A percentile compares a stretch with the other conserved stretches of the same genome.
Evolutionary conservation across 106 monocot genomes (phyloP).

Genomic region (Acanthochlamys bracteata): DNA sequence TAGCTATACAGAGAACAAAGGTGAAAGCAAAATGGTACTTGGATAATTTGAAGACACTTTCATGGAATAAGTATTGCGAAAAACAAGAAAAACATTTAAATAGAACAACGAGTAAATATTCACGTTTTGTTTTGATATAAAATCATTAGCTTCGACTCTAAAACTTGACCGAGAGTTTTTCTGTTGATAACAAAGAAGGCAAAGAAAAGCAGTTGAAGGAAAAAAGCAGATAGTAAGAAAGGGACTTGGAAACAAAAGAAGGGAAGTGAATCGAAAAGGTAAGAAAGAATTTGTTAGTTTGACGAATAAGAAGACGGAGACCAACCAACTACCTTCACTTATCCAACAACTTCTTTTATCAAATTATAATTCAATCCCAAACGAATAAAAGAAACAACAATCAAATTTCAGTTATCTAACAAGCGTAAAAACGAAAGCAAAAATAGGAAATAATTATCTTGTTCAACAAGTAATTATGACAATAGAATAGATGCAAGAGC

Average conservation of each 20-base stretch:
- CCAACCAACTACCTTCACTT: conserved; percentile 13
- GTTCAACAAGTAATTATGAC: too few relatives aligned
- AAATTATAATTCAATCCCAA: too few relatives aligned
- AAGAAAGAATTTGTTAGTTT: not conserved
- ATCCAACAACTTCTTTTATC: conserved; percentile 20
- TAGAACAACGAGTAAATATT: not conserved
- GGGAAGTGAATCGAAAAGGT: conserved; percentile 15
- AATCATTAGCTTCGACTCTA: not conserved
- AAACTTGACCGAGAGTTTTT: not conserved
- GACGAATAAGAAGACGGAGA: not conserved
- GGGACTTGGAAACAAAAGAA: conserved; percentile 5
- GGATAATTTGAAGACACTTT: too few relatives aligned
- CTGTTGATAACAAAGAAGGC: not conserved
- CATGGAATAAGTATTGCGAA: too few relatives aligned
- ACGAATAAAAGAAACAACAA: not conserved
- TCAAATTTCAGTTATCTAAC: too few relatives aligned
- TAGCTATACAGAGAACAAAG: not conserved
- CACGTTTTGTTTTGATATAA: not conserved
- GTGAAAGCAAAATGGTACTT: too few relatives aligned
- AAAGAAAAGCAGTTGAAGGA: not conserved
- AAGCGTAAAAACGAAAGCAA: too few relatives aligned
- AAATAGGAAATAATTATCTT: too few relatives aligned
- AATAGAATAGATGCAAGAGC: too few relatives aligned
- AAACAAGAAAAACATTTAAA: too few relatives aligned
- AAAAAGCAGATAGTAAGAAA: conserved; percentile 7